phyloP scores from a whole-genome alignment of 176 grass and related monocot species.

The Aegilops longissima region DNA sequence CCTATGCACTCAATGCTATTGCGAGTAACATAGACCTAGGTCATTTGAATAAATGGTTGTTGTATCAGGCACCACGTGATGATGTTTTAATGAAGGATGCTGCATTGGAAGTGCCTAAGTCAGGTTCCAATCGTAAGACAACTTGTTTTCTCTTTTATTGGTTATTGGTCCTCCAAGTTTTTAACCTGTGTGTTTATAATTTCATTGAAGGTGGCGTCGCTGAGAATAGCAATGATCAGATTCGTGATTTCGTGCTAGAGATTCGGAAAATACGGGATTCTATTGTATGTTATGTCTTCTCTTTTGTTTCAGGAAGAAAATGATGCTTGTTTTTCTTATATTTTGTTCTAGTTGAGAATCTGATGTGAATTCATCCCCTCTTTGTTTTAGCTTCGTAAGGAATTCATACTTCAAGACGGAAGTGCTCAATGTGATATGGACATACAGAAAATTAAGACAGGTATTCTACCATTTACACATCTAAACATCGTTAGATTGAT shows the following conservation, averaged over 20 bases:
- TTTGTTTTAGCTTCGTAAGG: slow-evolving; percentile 30
- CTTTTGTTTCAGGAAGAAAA: not conserved
- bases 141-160: not conserved
- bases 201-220: not conserved
- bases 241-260: not conserved
- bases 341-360: not conserved
- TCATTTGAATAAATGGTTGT: not conserved
- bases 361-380: not conserved
- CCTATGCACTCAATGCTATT: no score
- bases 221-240: not conserved
- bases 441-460: slow-evolving; percentile 6
- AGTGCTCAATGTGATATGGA: slow-evolving; percentile 34
- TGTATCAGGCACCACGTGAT: slow-evolving; percentile 4
- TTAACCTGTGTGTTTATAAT: not conserved
- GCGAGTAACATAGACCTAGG: no score
- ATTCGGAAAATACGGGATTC: slow-evolving; percentile 21
- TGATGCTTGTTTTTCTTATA: not conserved
- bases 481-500: not conserved
- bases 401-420: slow-evolving; percentile 32
- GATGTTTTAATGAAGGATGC: not conserved
- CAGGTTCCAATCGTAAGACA: slow-evolving; percentile 3
- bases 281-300: slow-evolving; percentile 19
- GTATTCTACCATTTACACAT: slow-evolving; percentile 13
- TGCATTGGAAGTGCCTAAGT: not conserved
- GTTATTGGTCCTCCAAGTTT: no score